Conservation (phyloP, 2,329 filamentous ascomycete species). For the Penicillium sp. region DNA sequence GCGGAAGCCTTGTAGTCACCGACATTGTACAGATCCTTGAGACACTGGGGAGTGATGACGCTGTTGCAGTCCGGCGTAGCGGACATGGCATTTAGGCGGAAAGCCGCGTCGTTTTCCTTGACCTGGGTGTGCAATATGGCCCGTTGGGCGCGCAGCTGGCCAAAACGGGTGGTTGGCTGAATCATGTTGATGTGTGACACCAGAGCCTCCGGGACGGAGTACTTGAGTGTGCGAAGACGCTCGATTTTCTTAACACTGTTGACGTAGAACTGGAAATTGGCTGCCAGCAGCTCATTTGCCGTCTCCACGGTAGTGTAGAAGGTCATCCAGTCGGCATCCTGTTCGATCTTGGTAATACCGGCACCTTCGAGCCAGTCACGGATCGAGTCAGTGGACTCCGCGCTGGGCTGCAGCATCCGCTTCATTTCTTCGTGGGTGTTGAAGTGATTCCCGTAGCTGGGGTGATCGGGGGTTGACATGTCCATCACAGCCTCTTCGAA, state of each 20-base stretch:
- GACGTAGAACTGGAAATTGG: constrained; percentile 43
- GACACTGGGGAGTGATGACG: constrained; percentile 48
- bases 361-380: constrained; percentile 48
- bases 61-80: constrained; percentile 41
- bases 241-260: constrained; percentile 28
- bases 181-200: constrained; percentile 42
- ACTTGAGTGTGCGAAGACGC: constrained; percentile 42
- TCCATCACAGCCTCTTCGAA: constrained; percentile 51
- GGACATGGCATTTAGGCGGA: constrained; percentile 20
- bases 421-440: constrained; percentile 50
- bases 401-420: constrained; percentile 49
- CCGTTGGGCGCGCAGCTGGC: constrained; percentile 34
- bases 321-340: constrained; percentile 43
- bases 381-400: constrained; percentile 43
- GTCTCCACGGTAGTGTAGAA: constrained; percentile 37
- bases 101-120: constrained; percentile 17
- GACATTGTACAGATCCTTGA: constrained; percentile 50
- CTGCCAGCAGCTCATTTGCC: constrained; percentile 41
- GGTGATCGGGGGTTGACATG: constrained; percentile 51
- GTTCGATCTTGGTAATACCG: constrained; percentile 38
- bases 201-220: constrained; percentile 41
- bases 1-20: constrained; percentile 42
- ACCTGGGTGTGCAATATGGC: constrained; percentile 28
- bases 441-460: constrained; percentile 53
- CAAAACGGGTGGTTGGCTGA: constrained; percentile 46